phyloP scores from a whole-genome alignment of 2,329 filamentous ascomycete genomes.

The Pyrenophora graminea region DNA sequence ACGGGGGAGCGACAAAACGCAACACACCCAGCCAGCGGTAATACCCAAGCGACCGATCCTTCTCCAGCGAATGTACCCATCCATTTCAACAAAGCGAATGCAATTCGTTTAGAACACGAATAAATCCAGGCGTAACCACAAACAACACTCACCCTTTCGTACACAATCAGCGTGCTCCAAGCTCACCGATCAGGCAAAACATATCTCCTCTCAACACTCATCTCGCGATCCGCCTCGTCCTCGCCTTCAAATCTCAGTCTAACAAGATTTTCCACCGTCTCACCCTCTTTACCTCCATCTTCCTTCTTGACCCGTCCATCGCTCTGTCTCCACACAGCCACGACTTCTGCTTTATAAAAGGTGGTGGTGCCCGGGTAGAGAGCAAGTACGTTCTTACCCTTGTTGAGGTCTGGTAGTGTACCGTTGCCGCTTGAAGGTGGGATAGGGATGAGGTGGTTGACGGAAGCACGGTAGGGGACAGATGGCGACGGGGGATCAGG shows the following conservation, averaged over 20 bases:
- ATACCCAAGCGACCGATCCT: neutral
- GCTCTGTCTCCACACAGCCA: constrained; percentile 45
- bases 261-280: constrained; percentile 47
- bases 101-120: neutral
- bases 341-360: constrained; percentile 58
- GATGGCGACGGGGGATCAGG: constrained; percentile 47
- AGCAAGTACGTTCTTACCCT: constrained; percentile 53
- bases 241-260: constrained; percentile 55
- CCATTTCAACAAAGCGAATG: neutral
- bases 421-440: constrained; percentile 49
- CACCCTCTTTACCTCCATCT: constrained; percentile 50
- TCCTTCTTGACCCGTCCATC: constrained; percentile 43
- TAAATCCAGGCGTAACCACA: neutral
- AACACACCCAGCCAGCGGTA: neutral
- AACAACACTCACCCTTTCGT: neutral
- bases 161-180: neutral
- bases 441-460: constrained; percentile 53
- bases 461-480: constrained; percentile 51
- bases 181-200: constrained; percentile 47
- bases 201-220: constrained; percentile 57
- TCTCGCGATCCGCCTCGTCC: constrained; percentile 50
- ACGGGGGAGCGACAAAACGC: neutral
- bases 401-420: constrained; percentile 48
- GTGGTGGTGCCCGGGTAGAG: constrained; percentile 59
- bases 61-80: too few relatives aligned